phyloP scores from a whole-genome alignment of 768 basidiomycete genomes.

The Grammothele lineata region DNA sequence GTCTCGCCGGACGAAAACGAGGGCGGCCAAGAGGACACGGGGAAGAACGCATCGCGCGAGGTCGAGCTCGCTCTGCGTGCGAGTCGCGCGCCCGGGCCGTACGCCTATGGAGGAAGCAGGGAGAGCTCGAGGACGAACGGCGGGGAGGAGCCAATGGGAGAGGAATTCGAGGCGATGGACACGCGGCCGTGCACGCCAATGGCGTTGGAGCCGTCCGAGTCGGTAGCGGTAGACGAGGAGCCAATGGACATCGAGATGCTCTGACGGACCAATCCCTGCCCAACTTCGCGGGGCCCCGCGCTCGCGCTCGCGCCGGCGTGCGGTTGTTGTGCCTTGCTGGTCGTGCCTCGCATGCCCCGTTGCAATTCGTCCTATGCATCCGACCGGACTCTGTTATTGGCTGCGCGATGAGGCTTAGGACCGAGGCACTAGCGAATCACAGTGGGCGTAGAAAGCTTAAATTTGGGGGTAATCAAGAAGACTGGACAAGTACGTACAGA shows the following conservation, averaged over 20 bases:
- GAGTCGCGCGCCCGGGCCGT: too few species aligned
- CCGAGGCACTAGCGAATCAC: too few species aligned
- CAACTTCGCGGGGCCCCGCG: too few species aligned
- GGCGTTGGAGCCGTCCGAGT: neutral
- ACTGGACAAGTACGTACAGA: too few species aligned
- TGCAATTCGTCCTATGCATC: too few species aligned
- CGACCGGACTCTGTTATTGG: too few species aligned
- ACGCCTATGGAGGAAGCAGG: neutral
- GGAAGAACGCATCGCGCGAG: neutral
- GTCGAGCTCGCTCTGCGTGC: too few species aligned
- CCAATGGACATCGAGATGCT: slow-evolving; percentile 26
- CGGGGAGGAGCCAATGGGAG: slow-evolving; percentile 8
- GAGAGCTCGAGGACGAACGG: slow-evolving; percentile 6
- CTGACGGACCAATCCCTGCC: slow-evolving; percentile 9
- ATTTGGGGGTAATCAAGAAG: too few species aligned
- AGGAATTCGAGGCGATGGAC: slow-evolving; percentile 3
- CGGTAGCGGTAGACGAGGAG: slow-evolving; percentile 21
- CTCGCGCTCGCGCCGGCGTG: too few species aligned
- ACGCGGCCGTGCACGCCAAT: slow-evolving; percentile 9
- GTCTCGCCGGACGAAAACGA: neutral
- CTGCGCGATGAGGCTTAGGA: too few species aligned
- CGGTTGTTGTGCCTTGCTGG: neutral
- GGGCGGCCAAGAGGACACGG: slow-evolving; percentile 1
- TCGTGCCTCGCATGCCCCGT: neutral
- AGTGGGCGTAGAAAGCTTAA: too few species aligned